Conservation (phyloP, 345 rosid genomes). For the Erucastrum elatum region DNA sequence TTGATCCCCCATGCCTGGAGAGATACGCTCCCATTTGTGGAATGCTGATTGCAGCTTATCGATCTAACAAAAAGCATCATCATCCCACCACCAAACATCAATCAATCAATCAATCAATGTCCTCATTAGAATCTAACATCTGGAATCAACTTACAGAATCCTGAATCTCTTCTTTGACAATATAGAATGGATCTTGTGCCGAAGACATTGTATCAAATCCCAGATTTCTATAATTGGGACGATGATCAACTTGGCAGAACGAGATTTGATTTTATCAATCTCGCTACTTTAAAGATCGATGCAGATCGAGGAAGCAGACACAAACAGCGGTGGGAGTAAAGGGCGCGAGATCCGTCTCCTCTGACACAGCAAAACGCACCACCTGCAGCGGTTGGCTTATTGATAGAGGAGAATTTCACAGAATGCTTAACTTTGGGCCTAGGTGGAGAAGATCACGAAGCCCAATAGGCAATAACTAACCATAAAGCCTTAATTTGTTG, state of each 20-base stretch:
- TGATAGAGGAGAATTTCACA: too few relatives aligned
- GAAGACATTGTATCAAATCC: conserved; percentile 59
- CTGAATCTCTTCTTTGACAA: conserved; percentile 97
- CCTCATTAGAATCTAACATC: neutral
- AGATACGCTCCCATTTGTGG: conserved; percentile 81
- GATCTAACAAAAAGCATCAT: conserved; percentile 52
- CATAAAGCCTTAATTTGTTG: neutral
- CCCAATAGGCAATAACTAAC: neutral
- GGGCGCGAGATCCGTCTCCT: conserved; percentile 16
- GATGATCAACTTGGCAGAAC: neutral
- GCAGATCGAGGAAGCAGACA: conserved; percentile 24
- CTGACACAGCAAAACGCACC: neutral
- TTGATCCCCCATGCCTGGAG: conserved; percentile 63
- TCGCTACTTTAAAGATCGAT: too few relatives aligned
- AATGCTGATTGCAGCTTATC: conserved; percentile 83
- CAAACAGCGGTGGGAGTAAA: conserved; percentile 27
- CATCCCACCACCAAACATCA: neutral
- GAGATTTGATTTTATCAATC: neutral
- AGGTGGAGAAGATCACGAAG: neutral
- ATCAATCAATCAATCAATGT: too few relatives aligned
- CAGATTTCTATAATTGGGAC: too few relatives aligned
- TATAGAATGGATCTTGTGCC: conserved; percentile 96
- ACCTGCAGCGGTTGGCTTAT: conserved; percentile 12
- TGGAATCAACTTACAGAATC: conserved; percentile 67
- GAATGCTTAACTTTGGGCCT: conserved; percentile 22